These are phyloP conservation scores for Inga laurina DNA, from an alignment of 306 rosid species.

Conservation along the genomic window DNA sequence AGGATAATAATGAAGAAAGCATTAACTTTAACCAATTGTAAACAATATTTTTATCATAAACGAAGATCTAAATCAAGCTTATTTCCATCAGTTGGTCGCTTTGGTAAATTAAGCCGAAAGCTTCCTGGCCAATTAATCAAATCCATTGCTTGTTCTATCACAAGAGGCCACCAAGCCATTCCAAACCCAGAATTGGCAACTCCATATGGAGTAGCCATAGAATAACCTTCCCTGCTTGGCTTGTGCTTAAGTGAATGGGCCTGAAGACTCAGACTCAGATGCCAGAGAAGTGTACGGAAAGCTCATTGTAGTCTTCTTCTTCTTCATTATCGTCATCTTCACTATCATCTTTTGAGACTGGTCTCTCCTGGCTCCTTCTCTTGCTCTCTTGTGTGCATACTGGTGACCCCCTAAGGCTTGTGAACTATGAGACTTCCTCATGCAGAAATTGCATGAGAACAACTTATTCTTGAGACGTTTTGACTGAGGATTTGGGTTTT, in stretches of 20 bases:
- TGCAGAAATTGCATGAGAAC: slow-evolving; percentile 88
- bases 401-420: slow-evolving; percentile 97
- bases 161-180: slow-evolving; percentile 51
- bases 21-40: neutral
- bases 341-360: slow-evolving; percentile 46
- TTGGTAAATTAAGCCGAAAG: slow-evolving; percentile 44
- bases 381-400: slow-evolving; percentile 93
- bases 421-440: slow-evolving; percentile 84
- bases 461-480: slow-evolving; percentile 50
- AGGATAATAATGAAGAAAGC: neutral
- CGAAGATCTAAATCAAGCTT: slow-evolving; percentile 68
- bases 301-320: slow-evolving; percentile 30
- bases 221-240: slow-evolving; percentile 41
- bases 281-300: slow-evolving; percentile 36
- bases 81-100: slow-evolving; percentile 43
- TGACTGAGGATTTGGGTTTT: slow-evolving; percentile 26
- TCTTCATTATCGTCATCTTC: slow-evolving; percentile 24
- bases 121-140: slow-evolving; percentile 63
- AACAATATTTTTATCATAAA: slow-evolving; percentile 39
- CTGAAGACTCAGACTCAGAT: slow-evolving; percentile 51
- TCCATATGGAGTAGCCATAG: slow-evolving; percentile 42
- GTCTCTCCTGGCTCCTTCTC: slow-evolving; percentile 65
- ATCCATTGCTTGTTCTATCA: slow-evolving; percentile 49
- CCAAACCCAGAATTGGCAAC: slow-evolving; percentile 32
- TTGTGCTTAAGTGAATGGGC: slow-evolving; percentile 67